Percentiles rank a stretch among this genome's conserved stretches.
These are phyloP conservation scores for Daldinia vernicosa DNA, from an alignment of 495 filamentous ascomycete genomes.

Conservation along the genomic window DNA sequence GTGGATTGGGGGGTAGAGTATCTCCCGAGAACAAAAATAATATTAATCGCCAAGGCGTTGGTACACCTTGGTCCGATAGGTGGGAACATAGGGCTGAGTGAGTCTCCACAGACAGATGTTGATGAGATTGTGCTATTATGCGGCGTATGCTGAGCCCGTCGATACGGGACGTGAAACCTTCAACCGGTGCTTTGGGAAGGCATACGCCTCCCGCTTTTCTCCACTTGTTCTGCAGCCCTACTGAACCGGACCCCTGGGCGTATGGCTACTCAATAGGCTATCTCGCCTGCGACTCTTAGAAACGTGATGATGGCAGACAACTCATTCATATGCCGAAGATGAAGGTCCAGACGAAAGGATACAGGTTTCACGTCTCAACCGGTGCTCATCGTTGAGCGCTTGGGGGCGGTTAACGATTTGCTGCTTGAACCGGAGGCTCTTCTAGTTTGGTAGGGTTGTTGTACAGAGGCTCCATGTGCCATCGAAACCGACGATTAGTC, in stretches of 20 bases:
- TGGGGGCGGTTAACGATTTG: neutral
- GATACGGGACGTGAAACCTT: neutral
- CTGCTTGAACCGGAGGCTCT: neutral
- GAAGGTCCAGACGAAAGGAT: neutral
- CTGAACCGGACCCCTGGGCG: constrained; percentile 17
- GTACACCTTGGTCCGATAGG: neutral
- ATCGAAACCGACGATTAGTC: constrained; percentile 25
- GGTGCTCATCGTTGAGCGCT: neutral
- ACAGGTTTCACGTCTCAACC: neutral
- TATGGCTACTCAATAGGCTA: constrained; percentile 29
- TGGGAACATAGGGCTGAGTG: constrained; percentile 6
- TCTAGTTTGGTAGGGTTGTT: neutral
- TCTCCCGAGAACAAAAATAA: constrained; percentile 3
- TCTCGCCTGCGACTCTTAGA: constrained; percentile 13
- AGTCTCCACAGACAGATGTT: neutral
- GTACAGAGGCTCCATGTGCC: neutral
- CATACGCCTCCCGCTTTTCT: constrained; percentile 2
- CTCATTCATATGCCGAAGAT: neutral
- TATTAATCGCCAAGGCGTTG: neutral
- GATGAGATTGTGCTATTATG: neutral
- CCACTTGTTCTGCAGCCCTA: constrained; percentile 24
- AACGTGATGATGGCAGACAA: constrained; percentile 3
- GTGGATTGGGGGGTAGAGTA: neutral
- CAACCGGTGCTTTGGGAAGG: constrained; percentile 14
- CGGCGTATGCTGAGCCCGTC: neutral